phyloP scores from a whole-genome alignment of 2,329 filamentous ascomycete species.

The Phyllachora maydis region DNA sequence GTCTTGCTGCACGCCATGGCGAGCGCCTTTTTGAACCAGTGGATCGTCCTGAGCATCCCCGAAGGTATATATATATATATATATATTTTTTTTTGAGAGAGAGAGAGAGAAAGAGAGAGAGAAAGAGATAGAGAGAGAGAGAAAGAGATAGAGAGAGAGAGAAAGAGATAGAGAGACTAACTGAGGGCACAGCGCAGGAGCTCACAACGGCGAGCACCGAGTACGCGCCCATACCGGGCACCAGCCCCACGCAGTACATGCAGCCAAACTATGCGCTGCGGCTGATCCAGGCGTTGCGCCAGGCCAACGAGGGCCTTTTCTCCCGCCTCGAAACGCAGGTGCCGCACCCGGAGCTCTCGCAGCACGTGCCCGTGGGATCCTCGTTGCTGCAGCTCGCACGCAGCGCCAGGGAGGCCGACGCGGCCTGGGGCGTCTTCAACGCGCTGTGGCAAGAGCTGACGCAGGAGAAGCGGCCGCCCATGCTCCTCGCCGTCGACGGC shows the following conservation, averaged over 20 bases:
- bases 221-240: slow-evolving; percentile 49
- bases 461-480: slow-evolving; percentile 23
- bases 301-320: slow-evolving; percentile 51
- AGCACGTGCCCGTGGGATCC: slow-evolving; percentile 32
- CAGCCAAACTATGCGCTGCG: slow-evolving; percentile 62
- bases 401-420: slow-evolving; percentile 53
- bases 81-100: slow-evolving; percentile 1
- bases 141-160: too few relatives aligned
- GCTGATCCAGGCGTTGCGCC: slow-evolving; percentile 51
- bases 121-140: too few relatives aligned
- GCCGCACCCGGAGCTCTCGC: slow-evolving; percentile 20
- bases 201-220: slow-evolving; percentile 62
- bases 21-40: slow-evolving; percentile 62
- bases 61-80: slow-evolving; percentile 73
- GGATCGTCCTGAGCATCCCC: slow-evolving; percentile 77
- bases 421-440: slow-evolving; percentile 62
- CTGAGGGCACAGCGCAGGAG: slow-evolving; percentile 63
- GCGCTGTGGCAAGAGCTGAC: slow-evolving; percentile 65
- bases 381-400: slow-evolving; percentile 49
- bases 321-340: slow-evolving; percentile 21
- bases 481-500: slow-evolving; percentile 63
- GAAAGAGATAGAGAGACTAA: slow-evolving; percentile 4
- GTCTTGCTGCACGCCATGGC: slow-evolving; percentile 67
- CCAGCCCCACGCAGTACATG: slow-evolving; percentile 39
- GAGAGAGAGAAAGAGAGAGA: too few relatives aligned